These are phyloP conservation scores for Penicillium crystallinum DNA, from an alignment of 495 filamentous ascomycete genomes.

Conservation along the genomic window DNA sequence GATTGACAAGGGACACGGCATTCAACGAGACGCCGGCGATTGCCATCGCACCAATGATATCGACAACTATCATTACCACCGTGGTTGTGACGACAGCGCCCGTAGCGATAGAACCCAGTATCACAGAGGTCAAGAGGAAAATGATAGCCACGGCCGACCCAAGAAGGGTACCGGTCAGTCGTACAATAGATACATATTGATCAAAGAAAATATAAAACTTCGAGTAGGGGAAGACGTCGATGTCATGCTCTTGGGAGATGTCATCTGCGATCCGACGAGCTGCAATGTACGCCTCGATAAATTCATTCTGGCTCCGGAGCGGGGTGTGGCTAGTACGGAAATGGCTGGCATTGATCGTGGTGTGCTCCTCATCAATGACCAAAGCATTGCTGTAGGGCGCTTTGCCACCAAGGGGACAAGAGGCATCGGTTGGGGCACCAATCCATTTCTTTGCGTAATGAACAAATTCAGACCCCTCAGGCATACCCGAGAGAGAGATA, in stretches of 20 bases:
- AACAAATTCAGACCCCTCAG: conserved; percentile 83
- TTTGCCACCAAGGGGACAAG: conserved; percentile 81
- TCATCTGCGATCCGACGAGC: conserved; percentile 82
- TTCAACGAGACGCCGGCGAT: conserved; percentile 86
- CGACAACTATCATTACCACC: conserved; percentile 88
- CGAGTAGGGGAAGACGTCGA: conserved; percentile 88
- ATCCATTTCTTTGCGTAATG: conserved; percentile 81
- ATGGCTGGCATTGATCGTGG: conserved; percentile 72
- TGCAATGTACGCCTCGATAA: conserved; percentile 82
- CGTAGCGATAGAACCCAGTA: conserved; percentile 81
- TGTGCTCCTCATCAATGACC: conserved; percentile 61
- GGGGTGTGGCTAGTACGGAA: conserved; percentile 88
- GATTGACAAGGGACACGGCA: conserved; percentile 91
- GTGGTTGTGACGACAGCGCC: conserved; percentile 76
- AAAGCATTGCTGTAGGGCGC: conserved; percentile 84
- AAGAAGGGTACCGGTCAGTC: conserved; percentile 70
- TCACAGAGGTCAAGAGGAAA: conserved; percentile 65
- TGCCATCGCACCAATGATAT: conserved; percentile 93
- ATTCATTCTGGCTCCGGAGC: conserved; percentile 82
- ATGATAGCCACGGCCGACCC: conserved; percentile 80
- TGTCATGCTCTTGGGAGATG: conserved; percentile 60
- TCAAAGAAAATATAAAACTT: conserved; percentile 99
- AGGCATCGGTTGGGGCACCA: conserved; percentile 66
- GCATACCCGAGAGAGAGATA: conserved; percentile 82
- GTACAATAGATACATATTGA: conserved; percentile 83